Conservation (phyloP, 768 basidiomycete genomes). For the Crassisporium funariophilum region DNA sequence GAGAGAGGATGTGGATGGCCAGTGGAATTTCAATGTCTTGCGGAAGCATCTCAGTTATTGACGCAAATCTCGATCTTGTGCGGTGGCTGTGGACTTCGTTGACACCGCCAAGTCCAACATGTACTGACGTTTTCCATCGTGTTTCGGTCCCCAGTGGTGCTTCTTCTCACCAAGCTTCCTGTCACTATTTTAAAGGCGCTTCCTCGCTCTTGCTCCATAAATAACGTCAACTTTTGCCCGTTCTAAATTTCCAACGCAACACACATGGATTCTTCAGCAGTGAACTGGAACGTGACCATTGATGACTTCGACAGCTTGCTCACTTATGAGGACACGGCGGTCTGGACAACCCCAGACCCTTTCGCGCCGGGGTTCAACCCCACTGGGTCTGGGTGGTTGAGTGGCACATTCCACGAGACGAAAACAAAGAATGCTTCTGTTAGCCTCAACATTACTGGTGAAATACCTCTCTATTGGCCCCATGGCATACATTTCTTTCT, state of each 20-base stretch:
- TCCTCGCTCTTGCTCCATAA: no score
- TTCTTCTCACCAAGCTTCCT: no score
- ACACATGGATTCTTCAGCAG: slow-evolving; percentile 46
- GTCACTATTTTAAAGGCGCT: no score
- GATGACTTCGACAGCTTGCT: slow-evolving; percentile 52
- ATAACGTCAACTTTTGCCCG: background rate
- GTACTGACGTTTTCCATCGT: no score
- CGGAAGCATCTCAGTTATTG: no score
- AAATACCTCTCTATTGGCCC: slow-evolving; percentile 11
- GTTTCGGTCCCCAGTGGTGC: no score
- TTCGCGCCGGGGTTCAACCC: slow-evolving; percentile 39
- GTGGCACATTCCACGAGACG: slow-evolving; percentile 48
- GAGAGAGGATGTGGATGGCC: no score
- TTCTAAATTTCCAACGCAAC: no score
- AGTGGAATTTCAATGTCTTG: no score
- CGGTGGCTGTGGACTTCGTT: no score
- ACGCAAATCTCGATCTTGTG: no score
- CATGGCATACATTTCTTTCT: background rate
- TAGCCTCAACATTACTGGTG: slow-evolving; percentile 46
- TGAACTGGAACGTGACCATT: slow-evolving; percentile 46
- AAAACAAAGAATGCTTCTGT: slow-evolving; percentile 36
- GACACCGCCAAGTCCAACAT: no score
- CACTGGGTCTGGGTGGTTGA: slow-evolving; percentile 37
- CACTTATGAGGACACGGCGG: slow-evolving; percentile 39
- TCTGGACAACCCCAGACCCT: slow-evolving; percentile 50